Percentiles rank a stretch among this genome's conserved stretches.
phyloP scores from a whole-genome alignment of 2,329 filamentous ascomycete genomes.

The Rutstroemia sydowiana region DNA sequence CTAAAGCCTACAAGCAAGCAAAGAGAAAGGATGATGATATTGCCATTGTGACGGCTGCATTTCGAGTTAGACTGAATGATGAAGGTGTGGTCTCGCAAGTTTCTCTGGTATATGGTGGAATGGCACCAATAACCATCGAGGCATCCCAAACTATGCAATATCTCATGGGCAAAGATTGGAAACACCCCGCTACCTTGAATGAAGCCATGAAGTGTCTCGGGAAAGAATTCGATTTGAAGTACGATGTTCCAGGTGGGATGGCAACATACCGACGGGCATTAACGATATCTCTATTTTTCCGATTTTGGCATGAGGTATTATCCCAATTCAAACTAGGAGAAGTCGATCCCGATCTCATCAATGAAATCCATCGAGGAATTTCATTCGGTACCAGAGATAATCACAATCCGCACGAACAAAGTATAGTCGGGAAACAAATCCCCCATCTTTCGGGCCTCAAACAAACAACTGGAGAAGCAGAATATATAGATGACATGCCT shows the following conservation, averaged over 20 bases:
- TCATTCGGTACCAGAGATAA: constrained; percentile 71
- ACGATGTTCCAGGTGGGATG: constrained; percentile 92
- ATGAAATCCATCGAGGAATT: constrained; percentile 76
- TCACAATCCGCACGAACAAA: constrained; percentile 68
- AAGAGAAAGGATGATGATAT: constrained; percentile 97
- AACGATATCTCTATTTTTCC: constrained; percentile 87
- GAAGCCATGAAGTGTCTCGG: constrained; percentile 78
- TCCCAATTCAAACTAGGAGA: constrained; percentile 46
- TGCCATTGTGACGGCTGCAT: constrained; percentile 83
- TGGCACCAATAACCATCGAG: constrained; percentile 80
- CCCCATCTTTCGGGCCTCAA: constrained; percentile 84
- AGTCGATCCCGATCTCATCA: constrained; percentile 64
- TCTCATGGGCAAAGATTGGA: constrained; percentile 68
- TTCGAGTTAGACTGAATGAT: constrained; percentile 65
- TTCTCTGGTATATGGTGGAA: constrained; percentile 83
- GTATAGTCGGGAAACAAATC: constrained; percentile 71
- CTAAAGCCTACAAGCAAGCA: constrained; percentile 87
- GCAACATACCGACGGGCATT: constrained; percentile 86
- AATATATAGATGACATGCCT: constrained; percentile 93
- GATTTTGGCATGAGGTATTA: constrained; percentile 86
- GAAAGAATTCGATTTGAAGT: constrained; percentile 76
- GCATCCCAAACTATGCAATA: constrained; percentile 69
- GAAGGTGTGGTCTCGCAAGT: constrained; percentile 62
- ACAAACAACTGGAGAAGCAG: constrained; percentile 85
- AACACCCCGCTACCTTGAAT: constrained; percentile 73